Conservation (phyloP, 2,329 filamentous ascomycete genomes). For the Daldinia eschscholtzii region DNA sequence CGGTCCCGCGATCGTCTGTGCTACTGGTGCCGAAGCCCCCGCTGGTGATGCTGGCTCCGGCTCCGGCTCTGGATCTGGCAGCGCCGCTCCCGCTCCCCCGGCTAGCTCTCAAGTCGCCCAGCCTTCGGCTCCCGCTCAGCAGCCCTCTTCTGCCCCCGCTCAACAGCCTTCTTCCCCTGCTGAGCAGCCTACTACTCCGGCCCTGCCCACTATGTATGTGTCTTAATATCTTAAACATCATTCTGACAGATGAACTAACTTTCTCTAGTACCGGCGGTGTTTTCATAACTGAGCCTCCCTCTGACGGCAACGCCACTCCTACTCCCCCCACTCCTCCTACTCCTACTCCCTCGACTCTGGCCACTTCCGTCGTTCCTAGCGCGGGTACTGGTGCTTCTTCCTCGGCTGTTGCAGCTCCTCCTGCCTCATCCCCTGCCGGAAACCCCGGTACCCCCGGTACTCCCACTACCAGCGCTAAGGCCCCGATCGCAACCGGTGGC, state of each 20-base stretch:
- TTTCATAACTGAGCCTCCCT: constrained; percentile 54
- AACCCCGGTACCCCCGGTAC: constrained; percentile 15
- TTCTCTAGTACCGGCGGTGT: constrained; percentile 58
- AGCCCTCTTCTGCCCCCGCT: constrained; percentile 35
- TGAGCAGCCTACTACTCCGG: background rate
- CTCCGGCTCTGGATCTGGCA: constrained; percentile 46
- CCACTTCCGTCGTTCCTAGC: constrained; percentile 38
- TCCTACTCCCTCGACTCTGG: constrained; percentile 43
- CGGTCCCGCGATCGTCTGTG: constrained; percentile 54
- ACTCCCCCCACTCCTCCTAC: constrained; percentile 24
- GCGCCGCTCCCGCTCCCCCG: constrained; percentile 41
- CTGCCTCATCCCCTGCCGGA: constrained; percentile 30
- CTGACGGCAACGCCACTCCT: constrained; percentile 17
- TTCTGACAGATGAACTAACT: constrained; percentile 46
- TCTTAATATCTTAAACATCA: constrained; percentile 42
- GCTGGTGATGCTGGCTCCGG: constrained; percentile 51
- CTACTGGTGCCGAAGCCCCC: constrained; percentile 43
- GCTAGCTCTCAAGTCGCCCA: constrained; percentile 27
- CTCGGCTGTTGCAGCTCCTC: constrained; percentile 21
- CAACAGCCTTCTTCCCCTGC: constrained; percentile 2
- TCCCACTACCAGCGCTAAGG: constrained; percentile 36
- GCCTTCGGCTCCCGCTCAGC: constrained; percentile 38
- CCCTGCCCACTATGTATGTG: constrained; percentile 44
- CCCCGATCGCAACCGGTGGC: constrained; percentile 38
- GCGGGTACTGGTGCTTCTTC: constrained; percentile 28